Conservation (phyloP, 2,329 filamentous ascomycete genomes). For the Amesomyces nigricolor region DNA sequence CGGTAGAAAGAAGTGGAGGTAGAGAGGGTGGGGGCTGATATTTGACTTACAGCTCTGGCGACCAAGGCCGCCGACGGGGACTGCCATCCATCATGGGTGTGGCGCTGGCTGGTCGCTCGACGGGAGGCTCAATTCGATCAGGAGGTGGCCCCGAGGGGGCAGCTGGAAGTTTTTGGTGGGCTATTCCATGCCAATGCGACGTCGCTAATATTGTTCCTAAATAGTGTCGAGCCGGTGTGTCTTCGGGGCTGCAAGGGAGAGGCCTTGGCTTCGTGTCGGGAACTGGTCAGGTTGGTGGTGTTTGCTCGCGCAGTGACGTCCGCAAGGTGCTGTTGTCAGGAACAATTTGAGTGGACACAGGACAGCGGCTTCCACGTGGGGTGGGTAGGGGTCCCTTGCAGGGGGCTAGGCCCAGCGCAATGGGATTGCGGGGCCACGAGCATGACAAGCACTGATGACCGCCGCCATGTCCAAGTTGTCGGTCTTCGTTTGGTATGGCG, state of each 20-base stretch:
- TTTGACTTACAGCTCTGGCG: constrained; percentile 18
- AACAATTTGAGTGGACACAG: neutral
- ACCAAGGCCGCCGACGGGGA: constrained; percentile 16
- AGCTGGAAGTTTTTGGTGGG: neutral
- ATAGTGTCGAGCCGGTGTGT: neutral
- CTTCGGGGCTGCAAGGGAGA: neutral
- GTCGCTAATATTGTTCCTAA: neutral
- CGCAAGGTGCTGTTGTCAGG: neutral
- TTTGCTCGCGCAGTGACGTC: neutral
- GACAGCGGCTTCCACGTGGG: neutral
- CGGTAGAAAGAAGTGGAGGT: neutral
- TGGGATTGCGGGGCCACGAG: neutral
- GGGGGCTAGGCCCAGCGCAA: no score
- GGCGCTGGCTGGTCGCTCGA: neutral
- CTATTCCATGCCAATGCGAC: neutral
- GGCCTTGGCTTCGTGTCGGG: neutral
- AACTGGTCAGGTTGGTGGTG: neutral
- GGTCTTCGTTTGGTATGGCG: no score
- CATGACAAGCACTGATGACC: neutral
- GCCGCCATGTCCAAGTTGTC: neutral
- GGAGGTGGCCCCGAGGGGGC: constrained; percentile 6
- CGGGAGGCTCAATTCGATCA: neutral
- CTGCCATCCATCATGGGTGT: constrained; percentile 16
- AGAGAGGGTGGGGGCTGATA: neutral
- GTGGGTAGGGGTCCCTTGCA: neutral